Conservation (phyloP, 768 basidiomycete species). For the Kwoniella bestiolae region DNA sequence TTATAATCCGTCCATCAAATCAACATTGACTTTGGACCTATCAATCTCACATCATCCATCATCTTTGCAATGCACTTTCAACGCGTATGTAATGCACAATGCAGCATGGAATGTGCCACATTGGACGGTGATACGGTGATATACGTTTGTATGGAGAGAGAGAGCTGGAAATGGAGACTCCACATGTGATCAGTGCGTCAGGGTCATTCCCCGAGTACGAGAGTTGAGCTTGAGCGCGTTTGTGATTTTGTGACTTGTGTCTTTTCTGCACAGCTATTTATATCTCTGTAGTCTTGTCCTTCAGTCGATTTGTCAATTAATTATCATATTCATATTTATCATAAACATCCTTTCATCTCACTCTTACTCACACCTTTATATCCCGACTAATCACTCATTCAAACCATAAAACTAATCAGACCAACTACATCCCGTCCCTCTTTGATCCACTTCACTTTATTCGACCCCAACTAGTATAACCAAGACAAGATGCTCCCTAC, state of each 20-base stretch:
- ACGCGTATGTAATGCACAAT: slow-evolving; percentile 9
- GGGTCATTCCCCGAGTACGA: slow-evolving; percentile 4
- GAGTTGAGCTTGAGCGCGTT: slow-evolving; percentile 1
- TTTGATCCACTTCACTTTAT: neutral
- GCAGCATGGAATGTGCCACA: slow-evolving; percentile 9
- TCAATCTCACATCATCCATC: neutral
- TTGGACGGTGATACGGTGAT: slow-evolving; percentile 4
- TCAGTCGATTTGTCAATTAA: neutral
- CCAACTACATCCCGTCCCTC: slow-evolving; percentile 2
- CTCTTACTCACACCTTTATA: neutral
- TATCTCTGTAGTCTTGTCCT: neutral
- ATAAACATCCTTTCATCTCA: slow-evolving; percentile 14
- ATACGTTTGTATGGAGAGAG: neutral
- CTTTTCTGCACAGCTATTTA: slow-evolving; percentile 1
- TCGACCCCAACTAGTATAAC: too few species aligned
- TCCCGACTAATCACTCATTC: neutral
- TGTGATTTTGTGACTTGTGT: neutral
- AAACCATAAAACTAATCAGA: neutral
- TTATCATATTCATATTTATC: neutral
- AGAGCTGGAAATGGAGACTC: neutral
- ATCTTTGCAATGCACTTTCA: slow-evolving; percentile 10
- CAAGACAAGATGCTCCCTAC: slow-evolving; percentile 23
- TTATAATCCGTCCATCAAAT: neutral
- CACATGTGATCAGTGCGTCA: neutral
- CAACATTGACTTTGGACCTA: neutral